Evolutionary conservation across 2,329 filamentous ascomycete species (phyloP).

Genomic region (Clathrospora elynae): DNA sequence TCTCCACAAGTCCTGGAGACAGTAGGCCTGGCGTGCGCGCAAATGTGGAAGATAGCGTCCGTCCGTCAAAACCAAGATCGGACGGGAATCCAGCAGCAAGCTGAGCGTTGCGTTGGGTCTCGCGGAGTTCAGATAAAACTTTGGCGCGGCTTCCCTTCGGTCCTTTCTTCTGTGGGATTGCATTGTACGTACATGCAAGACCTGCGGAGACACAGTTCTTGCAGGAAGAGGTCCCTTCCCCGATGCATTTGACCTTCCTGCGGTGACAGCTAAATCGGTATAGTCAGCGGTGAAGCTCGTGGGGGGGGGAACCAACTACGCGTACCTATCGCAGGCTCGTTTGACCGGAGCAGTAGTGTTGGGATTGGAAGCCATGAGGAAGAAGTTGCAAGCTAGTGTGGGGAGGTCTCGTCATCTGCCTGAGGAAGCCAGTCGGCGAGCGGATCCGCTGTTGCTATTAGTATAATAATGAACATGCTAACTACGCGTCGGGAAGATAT

Average conservation of each 20-base stretch:
- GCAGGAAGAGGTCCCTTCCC: slow-evolving; percentile 59
- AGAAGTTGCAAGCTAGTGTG: slow-evolving; percentile 25
- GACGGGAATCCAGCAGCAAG: slow-evolving; percentile 50
- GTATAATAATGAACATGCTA: slow-evolving; percentile 38
- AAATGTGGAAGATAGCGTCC: slow-evolving; percentile 50
- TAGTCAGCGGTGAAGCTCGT: slow-evolving; percentile 17
- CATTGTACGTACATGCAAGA: slow-evolving; percentile 67
- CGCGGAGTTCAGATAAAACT: slow-evolving; percentile 66
- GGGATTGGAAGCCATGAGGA: slow-evolving; percentile 39
- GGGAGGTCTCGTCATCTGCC: slow-evolving; percentile 30
- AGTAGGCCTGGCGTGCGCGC: slow-evolving; percentile 57
- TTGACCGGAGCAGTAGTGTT: slow-evolving; percentile 47
- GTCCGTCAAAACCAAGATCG: slow-evolving; percentile 49
- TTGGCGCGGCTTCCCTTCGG: slow-evolving; percentile 67
- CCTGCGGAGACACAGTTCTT: slow-evolving; percentile 65
- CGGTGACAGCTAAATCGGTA: slow-evolving; percentile 50
- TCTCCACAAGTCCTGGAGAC: slow-evolving; percentile 56
- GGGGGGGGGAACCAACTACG: slow-evolving; percentile 15
- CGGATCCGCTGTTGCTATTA: slow-evolving; percentile 38
- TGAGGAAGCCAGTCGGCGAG: slow-evolving; percentile 30
- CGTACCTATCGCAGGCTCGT: slow-evolving; percentile 52
- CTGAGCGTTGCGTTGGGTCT: slow-evolving; percentile 55
- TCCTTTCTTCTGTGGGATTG: slow-evolving; percentile 67
- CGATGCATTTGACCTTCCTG: slow-evolving; percentile 59
- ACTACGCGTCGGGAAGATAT: slow-evolving; percentile 32